These are phyloP conservation scores for Aspergillus viridinutans DNA, from an alignment of 2,329 filamentous ascomycete species.

Conservation along the genomic window DNA sequence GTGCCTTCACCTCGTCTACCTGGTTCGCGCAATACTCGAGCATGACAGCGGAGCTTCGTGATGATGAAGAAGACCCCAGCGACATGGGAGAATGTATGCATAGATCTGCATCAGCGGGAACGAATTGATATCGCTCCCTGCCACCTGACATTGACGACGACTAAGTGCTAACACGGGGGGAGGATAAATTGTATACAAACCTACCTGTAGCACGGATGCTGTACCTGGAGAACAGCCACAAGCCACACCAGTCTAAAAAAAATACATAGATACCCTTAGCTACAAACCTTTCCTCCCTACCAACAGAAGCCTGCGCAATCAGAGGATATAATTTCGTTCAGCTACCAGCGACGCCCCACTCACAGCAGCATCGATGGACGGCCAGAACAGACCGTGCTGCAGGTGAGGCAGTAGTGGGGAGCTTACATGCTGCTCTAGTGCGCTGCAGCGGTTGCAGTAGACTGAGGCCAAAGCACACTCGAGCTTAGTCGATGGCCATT, in stretches of 20 bases:
- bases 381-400: conserved; percentile 10
- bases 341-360: conserved; percentile 2
- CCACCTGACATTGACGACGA: background rate
- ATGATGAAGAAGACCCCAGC: background rate
- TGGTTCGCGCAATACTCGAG: background rate
- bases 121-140: background rate
- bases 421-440: conserved; percentile 10
- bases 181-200: background rate
- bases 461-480: conserved; percentile 9
- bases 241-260: background rate
- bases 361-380: background rate
- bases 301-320: background rate
- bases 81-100: background rate
- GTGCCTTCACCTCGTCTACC: background rate
- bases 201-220: background rate
- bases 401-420: conserved; percentile 6
- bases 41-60: background rate
- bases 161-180: background rate
- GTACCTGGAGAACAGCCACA: background rate
- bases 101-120: background rate
- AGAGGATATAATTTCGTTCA: background rate
- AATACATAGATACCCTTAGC: background rate
- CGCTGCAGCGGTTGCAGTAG: conserved; percentile 6
- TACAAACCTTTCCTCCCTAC: background rate
- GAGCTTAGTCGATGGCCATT: conserved; percentile 1